Evolutionary conservation across 108 stramenopile species (phyloP).

Genomic region (Pseudonitzschia delicatissima): DNA sequence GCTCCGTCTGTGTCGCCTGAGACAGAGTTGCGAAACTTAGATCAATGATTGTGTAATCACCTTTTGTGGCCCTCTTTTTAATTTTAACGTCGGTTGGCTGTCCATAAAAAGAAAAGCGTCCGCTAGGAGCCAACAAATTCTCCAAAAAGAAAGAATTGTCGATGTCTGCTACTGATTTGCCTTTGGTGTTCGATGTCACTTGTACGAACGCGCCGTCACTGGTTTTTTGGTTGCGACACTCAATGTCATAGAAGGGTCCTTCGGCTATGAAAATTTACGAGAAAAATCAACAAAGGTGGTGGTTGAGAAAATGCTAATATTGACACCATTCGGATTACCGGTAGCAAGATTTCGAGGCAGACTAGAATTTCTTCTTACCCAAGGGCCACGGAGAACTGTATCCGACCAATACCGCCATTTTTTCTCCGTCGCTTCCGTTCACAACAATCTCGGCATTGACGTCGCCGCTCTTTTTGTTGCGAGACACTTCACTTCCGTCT

Average conservation of each 20-base stretch:
- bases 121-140: constrained; percentile 45
- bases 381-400: constrained; percentile 53
- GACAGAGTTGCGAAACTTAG: constrained; percentile 46
- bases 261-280: constrained; percentile 21
- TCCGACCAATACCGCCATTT: constrained; percentile 43
- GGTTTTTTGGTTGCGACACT: constrained; percentile 51
- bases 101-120: constrained; percentile 69
- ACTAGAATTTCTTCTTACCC: not conserved
- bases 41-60: constrained; percentile 46
- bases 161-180: constrained; percentile 36
- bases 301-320: too few relatives aligned
- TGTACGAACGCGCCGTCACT: constrained; percentile 61
- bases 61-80: constrained; percentile 34
- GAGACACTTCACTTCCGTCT: constrained; percentile 58
- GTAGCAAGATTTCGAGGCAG: not conserved
- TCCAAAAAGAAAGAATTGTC: constrained; percentile 52
- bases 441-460: constrained; percentile 64
- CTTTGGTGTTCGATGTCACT: constrained; percentile 25
- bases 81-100: constrained; percentile 64
- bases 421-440: constrained; percentile 14
- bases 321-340: not conserved
- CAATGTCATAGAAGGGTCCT: constrained; percentile 60
- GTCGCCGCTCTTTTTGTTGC: constrained; percentile 39
- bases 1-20: constrained; percentile 64
- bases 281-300: not conserved